phyloP scores from a whole-genome alignment of 2,329 filamentous ascomycete genomes.

The Keithomyces neogunnii region DNA sequence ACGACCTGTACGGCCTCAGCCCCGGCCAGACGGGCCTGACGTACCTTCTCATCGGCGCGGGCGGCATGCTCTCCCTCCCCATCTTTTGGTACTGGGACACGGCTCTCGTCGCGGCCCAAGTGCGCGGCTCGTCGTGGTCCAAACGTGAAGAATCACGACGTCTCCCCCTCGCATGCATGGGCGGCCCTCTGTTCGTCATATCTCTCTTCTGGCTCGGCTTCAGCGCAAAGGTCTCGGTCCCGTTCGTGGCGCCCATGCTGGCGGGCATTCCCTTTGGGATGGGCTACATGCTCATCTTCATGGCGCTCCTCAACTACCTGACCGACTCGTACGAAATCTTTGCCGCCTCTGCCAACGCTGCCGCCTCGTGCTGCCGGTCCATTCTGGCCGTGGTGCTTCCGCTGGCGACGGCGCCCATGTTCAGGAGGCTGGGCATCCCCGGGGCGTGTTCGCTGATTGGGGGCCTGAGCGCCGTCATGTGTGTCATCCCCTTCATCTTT shows the following conservation, averaged over 20 bases:
- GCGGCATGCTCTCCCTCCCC: conserved; percentile 47
- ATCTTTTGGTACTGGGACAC: conserved; percentile 60
- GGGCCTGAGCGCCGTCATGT: conserved; percentile 41
- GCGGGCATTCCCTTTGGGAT: conserved; percentile 54
- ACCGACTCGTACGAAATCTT: conserved; percentile 59
- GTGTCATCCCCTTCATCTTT: conserved; percentile 42
- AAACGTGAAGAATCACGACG: conserved; percentile 57
- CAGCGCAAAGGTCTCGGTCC: conserved; percentile 37
- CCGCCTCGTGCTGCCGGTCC: conserved; percentile 82
- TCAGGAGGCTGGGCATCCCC: conserved; percentile 34
- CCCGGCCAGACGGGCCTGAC: conserved; percentile 57
- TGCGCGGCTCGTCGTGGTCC: conserved; percentile 45
- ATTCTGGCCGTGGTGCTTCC: conserved; percentile 74
- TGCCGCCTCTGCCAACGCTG: conserved; percentile 69
- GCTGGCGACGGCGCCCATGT: conserved; percentile 44
- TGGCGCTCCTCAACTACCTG: conserved; percentile 57
- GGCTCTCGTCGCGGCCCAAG: conserved; percentile 46
- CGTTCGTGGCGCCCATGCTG: conserved; percentile 48
- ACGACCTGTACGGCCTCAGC: conserved; percentile 51
- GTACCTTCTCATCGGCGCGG: conserved; percentile 61
- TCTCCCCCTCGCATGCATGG: conserved; percentile 64
- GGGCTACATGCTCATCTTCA: conserved; percentile 55
- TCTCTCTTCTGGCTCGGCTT: conserved; percentile 58
- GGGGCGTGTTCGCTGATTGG: conserved; percentile 44
- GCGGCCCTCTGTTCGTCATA: conserved; percentile 54